These are phyloP conservation scores for Candida peoriensis DNA, from an alignment of 805 yeast genomes.

Conservation along the genomic window DNA sequence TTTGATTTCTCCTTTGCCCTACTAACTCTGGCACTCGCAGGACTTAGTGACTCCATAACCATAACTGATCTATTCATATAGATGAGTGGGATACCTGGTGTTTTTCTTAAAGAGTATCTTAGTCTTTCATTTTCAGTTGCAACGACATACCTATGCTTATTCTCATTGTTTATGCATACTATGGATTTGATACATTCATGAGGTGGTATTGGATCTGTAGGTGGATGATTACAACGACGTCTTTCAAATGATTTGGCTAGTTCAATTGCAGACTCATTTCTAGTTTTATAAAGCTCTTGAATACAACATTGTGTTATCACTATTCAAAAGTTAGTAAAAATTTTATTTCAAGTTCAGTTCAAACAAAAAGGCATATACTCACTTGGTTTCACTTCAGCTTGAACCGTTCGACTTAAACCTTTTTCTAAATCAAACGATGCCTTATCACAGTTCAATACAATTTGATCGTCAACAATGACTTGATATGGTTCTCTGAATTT, in stretches of 20 bases:
- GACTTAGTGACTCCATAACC: constrained; percentile 92
- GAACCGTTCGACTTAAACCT: constrained; percentile 76
- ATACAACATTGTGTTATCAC: constrained; percentile 97
- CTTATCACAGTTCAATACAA: constrained; percentile 59
- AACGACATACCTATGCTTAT: constrained; percentile 86
- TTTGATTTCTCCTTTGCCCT: constrained; percentile 56
- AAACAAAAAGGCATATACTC: too few species aligned
- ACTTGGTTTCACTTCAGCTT: constrained; percentile 78
- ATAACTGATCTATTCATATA: constrained; percentile 88
- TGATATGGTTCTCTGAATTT: constrained; percentile 94
- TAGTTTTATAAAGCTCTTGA: constrained; percentile 70
- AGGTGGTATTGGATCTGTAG: constrained; percentile 56
- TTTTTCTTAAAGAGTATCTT: constrained; percentile 59
- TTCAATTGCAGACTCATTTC: constrained; percentile 71
- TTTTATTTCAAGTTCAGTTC: too few species aligned
- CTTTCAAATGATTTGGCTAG: constrained; percentile 83
- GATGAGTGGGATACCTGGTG: constrained; percentile 88
- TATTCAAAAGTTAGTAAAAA: constrained; percentile 4
- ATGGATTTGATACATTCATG: constrained; percentile 72
- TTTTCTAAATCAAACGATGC: constrained; percentile 76
- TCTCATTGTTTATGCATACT: constrained; percentile 64
- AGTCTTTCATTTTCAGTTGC: constrained; percentile 74
- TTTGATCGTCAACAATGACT: constrained; percentile 77
- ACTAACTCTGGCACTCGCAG: constrained; percentile 53
- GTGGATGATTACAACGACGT: constrained; percentile 85